These are phyloP conservation scores for Aquilaria malaccensis DNA, from an alignment of 345 rosid species.

Conservation along the genomic window DNA sequence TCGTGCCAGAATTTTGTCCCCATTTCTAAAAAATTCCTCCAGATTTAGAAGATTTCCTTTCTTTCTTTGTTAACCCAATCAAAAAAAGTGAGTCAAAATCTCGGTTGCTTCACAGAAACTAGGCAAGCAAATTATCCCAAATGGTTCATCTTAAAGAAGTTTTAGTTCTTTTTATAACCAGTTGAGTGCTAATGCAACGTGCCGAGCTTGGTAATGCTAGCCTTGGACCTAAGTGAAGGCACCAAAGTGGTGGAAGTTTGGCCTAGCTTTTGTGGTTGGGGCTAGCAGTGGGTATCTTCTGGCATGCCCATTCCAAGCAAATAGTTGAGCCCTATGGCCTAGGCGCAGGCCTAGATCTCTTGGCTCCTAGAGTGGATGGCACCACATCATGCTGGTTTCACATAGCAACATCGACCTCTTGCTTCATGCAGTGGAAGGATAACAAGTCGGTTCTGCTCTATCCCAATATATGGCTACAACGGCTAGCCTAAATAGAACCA, in stretches of 20 bases:
- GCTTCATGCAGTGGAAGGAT: conserved; percentile 19
- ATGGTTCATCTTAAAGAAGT: too few relatives aligned
- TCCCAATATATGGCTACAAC: background rate
- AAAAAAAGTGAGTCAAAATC: too few relatives aligned
- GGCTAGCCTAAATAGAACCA: too few relatives aligned
- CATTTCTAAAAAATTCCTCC: too few relatives aligned
- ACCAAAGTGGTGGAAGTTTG: conserved; percentile 7
- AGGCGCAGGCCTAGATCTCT: conserved; percentile 2
- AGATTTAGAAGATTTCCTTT: too few relatives aligned
- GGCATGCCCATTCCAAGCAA: conserved; percentile 19
- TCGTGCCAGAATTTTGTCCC: too few relatives aligned
- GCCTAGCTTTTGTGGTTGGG: background rate
- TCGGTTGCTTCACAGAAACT: too few relatives aligned
- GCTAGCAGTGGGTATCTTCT: background rate
- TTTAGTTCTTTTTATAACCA: too few relatives aligned
- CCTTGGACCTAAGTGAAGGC: conserved; percentile 17
- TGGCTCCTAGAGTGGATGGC: conserved; percentile 9
- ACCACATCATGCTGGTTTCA: conserved; percentile 23
- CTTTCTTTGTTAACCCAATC: too few relatives aligned
- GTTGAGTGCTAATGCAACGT: too few relatives aligned
- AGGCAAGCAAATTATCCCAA: too few relatives aligned
- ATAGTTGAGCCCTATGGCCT: conserved; percentile 3
- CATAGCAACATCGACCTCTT: conserved; percentile 22
- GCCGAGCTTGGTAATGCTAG: conserved; percentile 15
- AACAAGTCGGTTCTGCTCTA: conserved; percentile 9